phyloP scores from a whole-genome alignment of 2,329 filamentous ascomycete species.

The Aspergillus sp. region DNA sequence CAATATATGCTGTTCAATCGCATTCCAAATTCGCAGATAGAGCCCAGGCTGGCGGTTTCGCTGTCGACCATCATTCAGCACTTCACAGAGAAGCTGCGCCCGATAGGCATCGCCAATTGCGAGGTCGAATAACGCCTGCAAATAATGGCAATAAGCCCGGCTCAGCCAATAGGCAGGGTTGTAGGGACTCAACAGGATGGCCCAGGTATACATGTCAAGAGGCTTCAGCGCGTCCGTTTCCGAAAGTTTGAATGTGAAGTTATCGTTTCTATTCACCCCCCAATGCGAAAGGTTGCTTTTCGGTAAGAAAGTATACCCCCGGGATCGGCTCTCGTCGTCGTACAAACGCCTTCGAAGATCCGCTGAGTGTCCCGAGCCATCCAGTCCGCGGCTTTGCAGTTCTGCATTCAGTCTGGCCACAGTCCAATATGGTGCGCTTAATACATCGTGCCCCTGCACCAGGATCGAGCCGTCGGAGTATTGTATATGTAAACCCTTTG shows the following conservation, averaged over 20 bases:
- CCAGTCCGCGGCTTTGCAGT: constrained; percentile 11
- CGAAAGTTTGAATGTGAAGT: constrained; percentile 12
- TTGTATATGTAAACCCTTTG: not conserved
- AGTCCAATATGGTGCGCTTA: constrained; percentile 12
- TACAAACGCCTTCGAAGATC: constrained; percentile 17
- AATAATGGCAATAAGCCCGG: constrained; percentile 29
- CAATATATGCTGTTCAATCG: constrained; percentile 28
- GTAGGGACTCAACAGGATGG: constrained; percentile 28
- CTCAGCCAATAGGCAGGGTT: constrained; percentile 34
- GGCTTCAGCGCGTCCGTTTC: constrained; percentile 12
- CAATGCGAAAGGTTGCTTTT: constrained; percentile 22
- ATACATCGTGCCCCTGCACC: constrained; percentile 9
- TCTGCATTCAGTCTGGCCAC: constrained; percentile 8
- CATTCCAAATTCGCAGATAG: constrained; percentile 24
- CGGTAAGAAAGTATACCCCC: constrained; percentile 12
- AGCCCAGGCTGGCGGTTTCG: constrained; percentile 21
- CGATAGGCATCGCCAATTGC: constrained; percentile 34
- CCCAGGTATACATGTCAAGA: constrained; percentile 32
- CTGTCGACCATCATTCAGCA: constrained; percentile 14
- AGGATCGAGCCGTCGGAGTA: not conserved
- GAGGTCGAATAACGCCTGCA: constrained; percentile 27
- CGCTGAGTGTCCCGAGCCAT: constrained; percentile 4
- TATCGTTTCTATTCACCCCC: constrained; percentile 13
- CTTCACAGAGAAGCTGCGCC: constrained; percentile 27
- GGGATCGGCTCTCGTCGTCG: constrained; percentile 10